phyloP scores from a whole-genome alignment of 495 filamentous ascomycete species.

The Neurospora cerealis region DNA sequence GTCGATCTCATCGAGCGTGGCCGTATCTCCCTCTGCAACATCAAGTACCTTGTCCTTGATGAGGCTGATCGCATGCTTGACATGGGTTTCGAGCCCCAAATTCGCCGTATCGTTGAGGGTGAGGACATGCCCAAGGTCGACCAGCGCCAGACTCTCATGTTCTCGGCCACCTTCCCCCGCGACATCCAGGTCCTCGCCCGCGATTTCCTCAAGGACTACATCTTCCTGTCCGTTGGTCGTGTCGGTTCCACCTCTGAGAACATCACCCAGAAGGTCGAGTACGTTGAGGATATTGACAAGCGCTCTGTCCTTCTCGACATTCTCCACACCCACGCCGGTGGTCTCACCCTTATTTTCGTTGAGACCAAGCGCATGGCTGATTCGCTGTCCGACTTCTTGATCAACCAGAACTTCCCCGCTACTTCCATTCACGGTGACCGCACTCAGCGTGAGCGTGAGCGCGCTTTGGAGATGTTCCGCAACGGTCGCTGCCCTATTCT shows the following conservation, averaged over 20 bases:
- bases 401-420: slow-evolving; percentile 97
- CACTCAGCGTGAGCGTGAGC: slow-evolving; percentile 97
- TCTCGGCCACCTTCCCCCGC: slow-evolving; percentile 96
- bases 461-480: slow-evolving; percentile 93
- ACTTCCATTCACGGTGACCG: slow-evolving; percentile 98
- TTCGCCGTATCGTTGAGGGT: slow-evolving; percentile 93
- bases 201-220: slow-evolving; percentile 96
- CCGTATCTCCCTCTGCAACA: slow-evolving; percentile 89
- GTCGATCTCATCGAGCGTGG: slow-evolving; percentile 98
- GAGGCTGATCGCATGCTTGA: slow-evolving; percentile 99
- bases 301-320: slow-evolving; percentile 95
- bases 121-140: slow-evolving; percentile 91
- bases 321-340: slow-evolving; percentile 84
- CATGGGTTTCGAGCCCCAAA: slow-evolving; percentile 99
- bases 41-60: slow-evolving; percentile 98
- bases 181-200: slow-evolving; percentile 98
- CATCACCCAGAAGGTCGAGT: slow-evolving; percentile 97
- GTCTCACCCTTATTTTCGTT: slow-evolving; percentile 94
- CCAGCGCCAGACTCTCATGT: slow-evolving; percentile 95
- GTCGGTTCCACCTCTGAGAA: slow-evolving; percentile 99
- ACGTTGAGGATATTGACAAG: slow-evolving; percentile 95
- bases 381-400: slow-evolving; percentile 90
- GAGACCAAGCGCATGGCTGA: slow-evolving; percentile 99
- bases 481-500: slow-evolving; percentile 91
- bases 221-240: slow-evolving; percentile 97